Conservation (phyloP, 179 eudicot species). For the Sideroxylon spinosum region DNA sequence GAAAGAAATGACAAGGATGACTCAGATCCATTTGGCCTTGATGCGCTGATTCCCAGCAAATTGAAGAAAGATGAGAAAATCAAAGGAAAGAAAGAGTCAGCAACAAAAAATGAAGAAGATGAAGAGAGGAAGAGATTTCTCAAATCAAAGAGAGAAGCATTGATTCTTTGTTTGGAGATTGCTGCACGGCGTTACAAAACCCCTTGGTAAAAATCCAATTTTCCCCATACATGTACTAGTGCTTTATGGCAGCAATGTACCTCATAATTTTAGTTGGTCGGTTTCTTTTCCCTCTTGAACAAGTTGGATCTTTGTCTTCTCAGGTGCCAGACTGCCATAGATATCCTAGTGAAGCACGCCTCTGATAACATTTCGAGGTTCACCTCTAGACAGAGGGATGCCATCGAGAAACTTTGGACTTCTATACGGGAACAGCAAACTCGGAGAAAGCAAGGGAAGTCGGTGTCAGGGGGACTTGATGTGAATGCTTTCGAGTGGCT, state of each 20-base stretch:
- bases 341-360: slow-evolving; percentile 88
- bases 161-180: slow-evolving; percentile 75
- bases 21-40: slow-evolving; percentile 90
- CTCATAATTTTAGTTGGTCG: too few species aligned
- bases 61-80: slow-evolving; percentile 51
- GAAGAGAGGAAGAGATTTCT: slow-evolving; percentile 63
- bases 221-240: neutral
- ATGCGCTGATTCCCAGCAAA: slow-evolving; percentile 57
- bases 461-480: slow-evolving; percentile 95
- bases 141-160: slow-evolving; percentile 69
- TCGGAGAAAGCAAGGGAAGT: slow-evolving; percentile 87
- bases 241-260: neutral
- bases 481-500: slow-evolving; percentile 85
- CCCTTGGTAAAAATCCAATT: slow-evolving; percentile 55
- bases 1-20: slow-evolving; percentile 42
- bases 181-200: slow-evolving; percentile 85
- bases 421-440: slow-evolving; percentile 80
- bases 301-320: slow-evolving; percentile 11
- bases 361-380: slow-evolving; percentile 70
- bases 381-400: slow-evolving; percentile 68
- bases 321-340: slow-evolving; percentile 98
- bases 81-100: slow-evolving; percentile 44
- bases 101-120: slow-evolving; percentile 38
- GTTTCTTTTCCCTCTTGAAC: neutral
- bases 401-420: slow-evolving; percentile 78